Conservation (phyloP, 1,284 basidiomycete genomes). For the Marasmius oreades region DNA sequence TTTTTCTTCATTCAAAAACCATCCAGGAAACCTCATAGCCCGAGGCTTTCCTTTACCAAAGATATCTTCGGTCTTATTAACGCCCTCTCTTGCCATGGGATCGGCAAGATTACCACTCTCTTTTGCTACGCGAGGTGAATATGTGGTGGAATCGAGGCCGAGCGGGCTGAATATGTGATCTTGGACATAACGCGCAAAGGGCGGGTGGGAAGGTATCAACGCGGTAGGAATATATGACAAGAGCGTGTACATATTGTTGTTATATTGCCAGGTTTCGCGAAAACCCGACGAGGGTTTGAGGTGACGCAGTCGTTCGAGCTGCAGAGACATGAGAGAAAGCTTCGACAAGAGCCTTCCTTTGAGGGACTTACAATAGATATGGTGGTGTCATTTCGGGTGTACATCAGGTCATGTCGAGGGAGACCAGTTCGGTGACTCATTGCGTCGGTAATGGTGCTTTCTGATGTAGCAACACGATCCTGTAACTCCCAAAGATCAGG, state of each 20-base stretch:
- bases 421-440: slow-evolving; percentile 24
- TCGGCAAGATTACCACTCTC: slow-evolving; percentile 21
- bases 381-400: slow-evolving; percentile 17
- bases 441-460: slow-evolving; percentile 20
- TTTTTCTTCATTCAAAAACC: slow-evolving; percentile 9
- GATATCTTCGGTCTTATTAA: slow-evolving; percentile 9
- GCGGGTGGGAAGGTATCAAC: slow-evolving; percentile 5
- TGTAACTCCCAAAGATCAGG: slow-evolving; percentile 19
- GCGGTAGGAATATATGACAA: slow-evolving; percentile 17
- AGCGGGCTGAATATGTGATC: slow-evolving; percentile 20
- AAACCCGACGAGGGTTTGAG: slow-evolving; percentile 21
- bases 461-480: slow-evolving; percentile 18
- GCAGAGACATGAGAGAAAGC: too few relatives aligned
- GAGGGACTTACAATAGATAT: slow-evolving; percentile 12
- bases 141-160: slow-evolving; percentile 22
- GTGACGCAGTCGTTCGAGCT: slow-evolving; percentile 5
- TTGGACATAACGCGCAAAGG: slow-evolving; percentile 17
- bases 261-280: slow-evolving; percentile 18
- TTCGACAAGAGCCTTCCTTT: neutral
- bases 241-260: slow-evolving; percentile 20
- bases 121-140: slow-evolving; percentile 21
- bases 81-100: slow-evolving; percentile 16
- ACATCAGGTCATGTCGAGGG: slow-evolving; percentile 22
- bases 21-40: slow-evolving; percentile 1
- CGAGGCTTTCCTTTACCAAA: slow-evolving; percentile 13